Evolutionary conservation across 2,329 filamentous ascomycete genomes (phyloP), one percentile per base, ranked within the genome.

Genomic region (Pestalotiopsis sp.): DNA sequence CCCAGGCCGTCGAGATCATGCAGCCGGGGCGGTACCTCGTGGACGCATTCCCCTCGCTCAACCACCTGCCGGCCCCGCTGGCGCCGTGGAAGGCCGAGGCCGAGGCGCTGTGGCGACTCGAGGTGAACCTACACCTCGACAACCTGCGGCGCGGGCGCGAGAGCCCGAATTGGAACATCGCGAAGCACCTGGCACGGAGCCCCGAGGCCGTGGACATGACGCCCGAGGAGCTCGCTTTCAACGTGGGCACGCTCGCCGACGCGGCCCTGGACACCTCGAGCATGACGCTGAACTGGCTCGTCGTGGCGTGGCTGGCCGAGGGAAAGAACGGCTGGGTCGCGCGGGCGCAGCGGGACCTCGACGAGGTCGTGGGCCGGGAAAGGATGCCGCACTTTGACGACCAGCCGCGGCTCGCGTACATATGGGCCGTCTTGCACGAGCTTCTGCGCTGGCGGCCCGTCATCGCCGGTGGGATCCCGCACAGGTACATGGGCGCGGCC

Each of bases 391-490:
- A 70, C 0, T 82, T 81, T 70, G 72, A 78, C 1, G 83, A 85
- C 67, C 75, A 78, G 23, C 67, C 75, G 2, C 74, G 76, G 14
- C 70, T 86, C 23, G 79, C 80, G 0, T 86, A 85, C 70, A 77
- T 86, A 9, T 75, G 79, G 36, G 81, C 80, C 38, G 75, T 82
- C 9, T 74, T 82, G 65, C 80, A 82, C 59, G 84, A 87, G 72
- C 72, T 76, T 1, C 70, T 85, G 25, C 79, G 84, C 3, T 86
- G 84, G 83, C 79, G 82, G 11, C 82, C 83, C 0, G 77, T 81
- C 0, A 74, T 75, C 0, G 74, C 78, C 1, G 75, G 77, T 5
- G 79, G 79, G 7, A 76, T 83, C 1, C 83, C 84, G 0, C 80
- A 82, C 25, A 78, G 79, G 65, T 79, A 78, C 3, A 79, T 38